These are phyloP conservation scores for Solanum virginianum DNA, from an alignment of 257 asterid species.

Conservation along the genomic window DNA sequence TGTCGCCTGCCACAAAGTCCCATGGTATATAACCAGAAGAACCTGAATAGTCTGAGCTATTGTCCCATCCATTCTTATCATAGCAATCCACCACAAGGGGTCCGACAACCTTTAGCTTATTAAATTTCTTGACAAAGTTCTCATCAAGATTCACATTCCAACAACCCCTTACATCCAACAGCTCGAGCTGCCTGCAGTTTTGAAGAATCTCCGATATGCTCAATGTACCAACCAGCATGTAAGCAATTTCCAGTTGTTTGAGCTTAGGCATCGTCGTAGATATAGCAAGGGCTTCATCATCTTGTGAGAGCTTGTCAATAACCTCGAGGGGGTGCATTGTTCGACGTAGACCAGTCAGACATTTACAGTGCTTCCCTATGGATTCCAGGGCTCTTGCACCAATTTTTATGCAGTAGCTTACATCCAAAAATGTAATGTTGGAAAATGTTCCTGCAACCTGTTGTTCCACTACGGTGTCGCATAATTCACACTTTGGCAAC, in stretches of 20 bases:
- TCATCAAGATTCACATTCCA: slow-evolving; percentile 41
- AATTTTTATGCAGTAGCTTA: slow-evolving; percentile 26
- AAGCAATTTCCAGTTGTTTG: slow-evolving; percentile 32
- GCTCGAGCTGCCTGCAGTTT: slow-evolving; percentile 15
- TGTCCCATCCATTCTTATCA: slow-evolving; percentile 24
- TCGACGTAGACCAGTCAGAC: slow-evolving; percentile 13
- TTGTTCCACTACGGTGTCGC: slow-evolving; percentile 8
- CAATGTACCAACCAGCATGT: slow-evolving; percentile 13
- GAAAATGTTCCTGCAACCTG: slow-evolving; percentile 14
- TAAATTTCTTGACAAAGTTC: slow-evolving; percentile 16
- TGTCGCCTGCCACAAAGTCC: slow-evolving; percentile 19
- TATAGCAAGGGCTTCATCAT: slow-evolving; percentile 29
- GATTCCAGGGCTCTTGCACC: slow-evolving; percentile 16
- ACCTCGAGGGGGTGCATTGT: slow-evolving; percentile 28
- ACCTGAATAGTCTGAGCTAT: slow-evolving; percentile 25
- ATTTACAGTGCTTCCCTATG: slow-evolving; percentile 20
- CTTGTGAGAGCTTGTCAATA: slow-evolving; percentile 19
- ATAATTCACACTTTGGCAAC: slow-evolving; percentile 18
- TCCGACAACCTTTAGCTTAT: slow-evolving; percentile 26
- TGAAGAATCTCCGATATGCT: slow-evolving; percentile 13
- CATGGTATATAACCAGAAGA: slow-evolving; percentile 18
- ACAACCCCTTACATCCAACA: slow-evolving; percentile 32
- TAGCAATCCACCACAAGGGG: slow-evolving; percentile 25
- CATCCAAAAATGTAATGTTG: slow-evolving; percentile 18
- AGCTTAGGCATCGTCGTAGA: slow-evolving; percentile 28